Percentiles rank a stretch among this genome's conserved stretches.
These are phyloP conservation scores for Jackrogersella minutella DNA, from an alignment of 495 filamentous ascomycete genomes.

Conservation along the genomic window DNA sequence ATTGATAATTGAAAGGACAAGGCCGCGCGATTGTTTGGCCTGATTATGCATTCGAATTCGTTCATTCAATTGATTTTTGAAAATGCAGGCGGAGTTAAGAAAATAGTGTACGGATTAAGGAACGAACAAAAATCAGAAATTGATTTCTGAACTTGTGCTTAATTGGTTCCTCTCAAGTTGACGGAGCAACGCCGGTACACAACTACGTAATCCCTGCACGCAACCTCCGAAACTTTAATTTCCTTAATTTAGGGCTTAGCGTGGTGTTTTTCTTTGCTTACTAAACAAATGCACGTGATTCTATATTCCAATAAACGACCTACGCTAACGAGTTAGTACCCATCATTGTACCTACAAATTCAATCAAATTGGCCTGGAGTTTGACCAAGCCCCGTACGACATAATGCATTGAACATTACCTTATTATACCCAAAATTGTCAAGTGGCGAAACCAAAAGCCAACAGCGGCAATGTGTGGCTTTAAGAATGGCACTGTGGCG, in stretches of 20 bases:
- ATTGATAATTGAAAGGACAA: neutral
- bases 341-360: no score
- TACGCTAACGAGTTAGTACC: no score
- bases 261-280: neutral
- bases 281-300: neutral
- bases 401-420: no score
- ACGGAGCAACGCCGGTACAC: constrained; percentile 5
- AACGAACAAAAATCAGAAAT: neutral
- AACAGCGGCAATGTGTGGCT: no score
- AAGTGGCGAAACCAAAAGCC: no score
- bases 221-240: no score
- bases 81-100: neutral
- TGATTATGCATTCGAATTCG: neutral
- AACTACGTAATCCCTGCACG: neutral
- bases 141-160: neutral
- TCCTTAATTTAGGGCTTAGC: constrained; percentile 11
- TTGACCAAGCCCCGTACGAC: no score
- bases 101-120: neutral
- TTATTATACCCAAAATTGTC: no score
- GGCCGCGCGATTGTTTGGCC: neutral
- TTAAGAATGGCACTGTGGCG: constrained; percentile 10
- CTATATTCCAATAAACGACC: no score
- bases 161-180: neutral
- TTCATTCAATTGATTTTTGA: no score
- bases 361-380: no score